Evolutionary conservation across 371 early-diverging fungal genomes (phyloP).

Genomic region (Circinella minor): DNA sequence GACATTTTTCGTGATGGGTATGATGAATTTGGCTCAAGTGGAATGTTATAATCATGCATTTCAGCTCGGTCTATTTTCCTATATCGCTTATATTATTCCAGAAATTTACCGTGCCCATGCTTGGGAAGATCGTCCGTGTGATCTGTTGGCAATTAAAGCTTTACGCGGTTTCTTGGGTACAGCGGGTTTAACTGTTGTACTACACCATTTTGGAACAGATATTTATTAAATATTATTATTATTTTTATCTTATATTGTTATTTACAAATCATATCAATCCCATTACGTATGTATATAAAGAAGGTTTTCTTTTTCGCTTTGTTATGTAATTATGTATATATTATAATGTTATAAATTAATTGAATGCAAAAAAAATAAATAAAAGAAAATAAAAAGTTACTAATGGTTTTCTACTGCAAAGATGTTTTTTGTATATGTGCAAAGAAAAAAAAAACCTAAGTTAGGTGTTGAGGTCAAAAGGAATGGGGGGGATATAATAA

Average conservation of each 20-base stretch:
- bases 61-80: conserved; percentile 24
- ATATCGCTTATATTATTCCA: conserved; percentile 19
- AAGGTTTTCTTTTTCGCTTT: no score
- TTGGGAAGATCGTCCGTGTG: conserved; percentile 17
- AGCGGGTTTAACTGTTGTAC: conserved; percentile 15
- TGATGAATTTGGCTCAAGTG: conserved; percentile 26
- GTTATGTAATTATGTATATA: no score
- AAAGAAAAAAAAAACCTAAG: no score
- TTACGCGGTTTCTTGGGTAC: conserved; percentile 19
- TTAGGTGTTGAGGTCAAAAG: no score
- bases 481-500: no score
- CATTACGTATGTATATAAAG: no score
- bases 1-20: conserved; percentile 28
- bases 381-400: no score
- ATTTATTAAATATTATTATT: conserved; percentile 10
- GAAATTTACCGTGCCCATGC: conserved; percentile 16
- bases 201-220: conserved; percentile 22
- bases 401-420: no score
- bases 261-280: no score
- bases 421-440: no score
- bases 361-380: no score
- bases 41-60: conserved; percentile 20
- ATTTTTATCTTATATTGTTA: background rate
- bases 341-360: no score
- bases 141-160: conserved; percentile 14